Percentiles rank a stretch among this genome's conserved stretches.
Conservation (phyloP, 176 grass and related monocot species). For the Canna indica region DNA sequence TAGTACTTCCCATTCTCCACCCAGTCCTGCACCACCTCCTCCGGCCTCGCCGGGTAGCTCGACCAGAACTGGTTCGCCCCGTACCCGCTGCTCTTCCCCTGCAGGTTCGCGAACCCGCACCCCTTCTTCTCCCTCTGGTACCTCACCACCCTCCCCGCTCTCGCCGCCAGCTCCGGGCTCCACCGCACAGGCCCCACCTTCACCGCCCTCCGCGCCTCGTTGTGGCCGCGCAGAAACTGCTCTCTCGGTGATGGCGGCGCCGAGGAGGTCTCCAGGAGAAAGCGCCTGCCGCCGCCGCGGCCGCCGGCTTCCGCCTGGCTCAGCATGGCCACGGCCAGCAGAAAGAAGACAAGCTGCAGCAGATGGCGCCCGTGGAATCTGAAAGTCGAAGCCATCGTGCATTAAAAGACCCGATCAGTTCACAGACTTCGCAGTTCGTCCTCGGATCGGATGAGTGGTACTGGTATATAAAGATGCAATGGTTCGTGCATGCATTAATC, state of each 20-base stretch:
- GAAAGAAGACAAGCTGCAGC: not conserved
- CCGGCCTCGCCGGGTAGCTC: constrained; percentile 41
- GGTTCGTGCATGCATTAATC: too few relatives aligned
- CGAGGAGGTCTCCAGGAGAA: not conserved
- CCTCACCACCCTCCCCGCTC: constrained; percentile 12
- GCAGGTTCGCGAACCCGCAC: constrained; percentile 49
- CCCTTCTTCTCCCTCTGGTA: constrained; percentile 27
- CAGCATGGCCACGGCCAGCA: not conserved
- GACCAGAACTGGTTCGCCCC: constrained; percentile 72
- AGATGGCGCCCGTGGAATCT: not conserved
- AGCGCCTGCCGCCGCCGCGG: not conserved
- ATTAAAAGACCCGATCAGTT: too few relatives aligned
- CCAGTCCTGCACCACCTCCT: constrained; percentile 61
- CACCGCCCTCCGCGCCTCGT: constrained; percentile 52
- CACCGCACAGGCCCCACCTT: constrained; percentile 37
- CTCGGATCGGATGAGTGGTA: too few relatives aligned
- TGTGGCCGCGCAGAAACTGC: constrained; percentile 52
- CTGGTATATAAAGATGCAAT: too few relatives aligned
- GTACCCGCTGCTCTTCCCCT: constrained; percentile 24
- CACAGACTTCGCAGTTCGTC: too few relatives aligned
- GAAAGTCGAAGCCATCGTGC: too few relatives aligned
- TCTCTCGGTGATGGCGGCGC: constrained; percentile 4
- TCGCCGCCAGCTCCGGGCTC: constrained; percentile 31
- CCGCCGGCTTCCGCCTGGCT: not conserved
- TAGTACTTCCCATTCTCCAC: constrained; percentile 46